Base-by-base conservation (phyloP, 2,329 filamentous ascomycete species). In the Cercospora sp. region DNA sequence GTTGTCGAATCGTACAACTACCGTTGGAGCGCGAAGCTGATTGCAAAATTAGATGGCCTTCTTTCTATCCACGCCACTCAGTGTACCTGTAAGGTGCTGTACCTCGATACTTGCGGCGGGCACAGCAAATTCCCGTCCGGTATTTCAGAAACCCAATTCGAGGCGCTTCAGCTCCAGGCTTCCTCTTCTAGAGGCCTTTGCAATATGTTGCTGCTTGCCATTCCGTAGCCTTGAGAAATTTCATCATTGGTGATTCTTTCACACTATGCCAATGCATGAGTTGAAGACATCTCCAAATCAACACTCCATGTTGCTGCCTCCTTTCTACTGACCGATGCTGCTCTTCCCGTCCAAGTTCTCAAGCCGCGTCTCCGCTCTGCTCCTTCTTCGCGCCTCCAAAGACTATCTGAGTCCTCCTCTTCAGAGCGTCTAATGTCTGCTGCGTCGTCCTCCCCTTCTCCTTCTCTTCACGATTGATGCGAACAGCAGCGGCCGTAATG, bases 381-480 rank as follows among this genome's bases (percentile, higher is more conserved):
- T 42, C 31, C 51, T 57, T 28, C 62, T 18, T 53, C 30, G 30
- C 33, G 8, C 31, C 36, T 10, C 62, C 73, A 62, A 74, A 72
- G 1, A 78, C 75, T 51, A 80, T 64, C 5, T 71, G 73, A 36
- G 76, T 74, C 66, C 82, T 79, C 72, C 79, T 76, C 75, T 76
- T 81, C 26, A 83, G 62, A 10, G 79, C 75, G n/a, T 80, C 79
- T 12, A 81, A 70, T 2, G 75, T 82, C 70, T 83, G 69, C 30
- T 73, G 66, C 40, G 76, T 79, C 9, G 69, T 78, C 60, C 78
- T 75, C 2, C 81, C 83, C 70, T 82, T 82, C 69, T 82, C 82
- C 65, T 80, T 82, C 71, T 85, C 83, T 69, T 85, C 83, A 16
- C 83, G 79, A 58, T 80, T 77, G 68, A 81, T 78, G 26, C 79